Percentiles rank a stretch among this genome's conserved stretches.
phyloP scores from a whole-genome alignment of 2,329 filamentous ascomycete genomes.

The Aspergillus sp. region DNA sequence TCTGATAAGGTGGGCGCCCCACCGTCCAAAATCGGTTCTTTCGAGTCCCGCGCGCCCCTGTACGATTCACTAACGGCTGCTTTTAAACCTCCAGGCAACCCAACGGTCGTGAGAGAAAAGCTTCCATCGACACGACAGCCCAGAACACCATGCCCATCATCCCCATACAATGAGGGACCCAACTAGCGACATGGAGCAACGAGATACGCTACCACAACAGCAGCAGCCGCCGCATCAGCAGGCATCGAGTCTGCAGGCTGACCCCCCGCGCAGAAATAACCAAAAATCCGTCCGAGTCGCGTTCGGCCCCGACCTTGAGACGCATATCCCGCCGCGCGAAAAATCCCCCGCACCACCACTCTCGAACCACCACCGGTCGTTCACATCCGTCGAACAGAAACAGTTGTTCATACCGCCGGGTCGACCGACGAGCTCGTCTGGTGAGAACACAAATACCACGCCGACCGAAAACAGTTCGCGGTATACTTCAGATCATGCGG shows the following conservation, averaged over 20 bases:
- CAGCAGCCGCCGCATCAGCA: conserved; percentile 4
- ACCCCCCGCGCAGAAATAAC: conserved; percentile 31
- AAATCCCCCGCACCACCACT: conserved; percentile 32
- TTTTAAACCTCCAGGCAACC: neutral
- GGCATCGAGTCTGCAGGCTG: conserved; percentile 29
- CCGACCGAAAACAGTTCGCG: conserved; percentile 23
- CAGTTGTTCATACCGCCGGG: conserved; percentile 13
- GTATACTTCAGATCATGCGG: conserved; percentile 27
- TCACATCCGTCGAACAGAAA: conserved; percentile 33
- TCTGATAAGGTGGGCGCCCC: conserved; percentile 9
- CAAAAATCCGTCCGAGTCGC: conserved; percentile 39
- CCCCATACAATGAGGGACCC: conserved; percentile 38
- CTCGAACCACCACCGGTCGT: conserved; percentile 34
- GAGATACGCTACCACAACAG: conserved; percentile 19
- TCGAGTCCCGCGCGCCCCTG: neutral
- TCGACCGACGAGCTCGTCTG: conserved; percentile 35
- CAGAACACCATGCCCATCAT: conserved; percentile 30
- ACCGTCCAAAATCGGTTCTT: neutral
- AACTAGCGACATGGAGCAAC: conserved; percentile 35
- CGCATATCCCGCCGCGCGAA: conserved; percentile 36
- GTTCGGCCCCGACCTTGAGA: conserved; percentile 40
- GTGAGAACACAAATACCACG: conserved; percentile 27
- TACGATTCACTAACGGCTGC: neutral
- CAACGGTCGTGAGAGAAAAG: neutral
- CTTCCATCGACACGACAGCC: conserved; percentile 8